phyloP scores from a whole-genome alignment of 352 stramenopile genomes.

The Phytophthora cactorum region DNA sequence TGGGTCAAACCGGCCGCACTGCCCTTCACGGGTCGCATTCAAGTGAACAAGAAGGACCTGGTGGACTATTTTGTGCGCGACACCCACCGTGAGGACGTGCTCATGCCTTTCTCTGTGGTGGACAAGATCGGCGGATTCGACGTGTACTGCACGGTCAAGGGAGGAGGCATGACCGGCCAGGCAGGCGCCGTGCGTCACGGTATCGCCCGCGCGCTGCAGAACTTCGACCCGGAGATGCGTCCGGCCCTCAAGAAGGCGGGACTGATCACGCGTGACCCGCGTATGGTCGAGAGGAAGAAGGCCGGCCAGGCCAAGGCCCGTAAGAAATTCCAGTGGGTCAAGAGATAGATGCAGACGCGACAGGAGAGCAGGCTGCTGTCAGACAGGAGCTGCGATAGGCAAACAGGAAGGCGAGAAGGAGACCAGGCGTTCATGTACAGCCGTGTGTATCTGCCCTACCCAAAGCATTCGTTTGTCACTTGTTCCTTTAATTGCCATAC shows the following conservation, averaged over 20 bases:
- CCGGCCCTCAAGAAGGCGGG: slow-evolving; percentile 93
- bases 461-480: slow-evolving; percentile 24
- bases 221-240: slow-evolving; percentile 94
- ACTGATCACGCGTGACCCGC: slow-evolving; percentile 94
- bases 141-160: slow-evolving; percentile 91
- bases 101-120: slow-evolving; percentile 80
- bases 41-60: slow-evolving; percentile 95
- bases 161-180: slow-evolving; percentile 94
- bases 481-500: slow-evolving; percentile 41
- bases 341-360: slow-evolving; percentile 87
- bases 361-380: slow-evolving; percentile 24
- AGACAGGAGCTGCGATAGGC: slow-evolving; percentile 15
- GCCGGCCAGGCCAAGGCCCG: slow-evolving; percentile 95
- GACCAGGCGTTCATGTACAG: slow-evolving; percentile 11
- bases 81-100: slow-evolving; percentile 89
- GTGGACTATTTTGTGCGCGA: slow-evolving; percentile 94
- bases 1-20: slow-evolving; percentile 89
- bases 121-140: slow-evolving; percentile 89
- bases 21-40: slow-evolving; percentile 88
- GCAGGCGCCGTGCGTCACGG: slow-evolving; percentile 94
- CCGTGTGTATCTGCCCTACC: slow-evolving; percentile 12
- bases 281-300: slow-evolving; percentile 98
- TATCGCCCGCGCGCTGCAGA: slow-evolving; percentile 92
- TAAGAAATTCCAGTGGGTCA: slow-evolving; percentile 98
- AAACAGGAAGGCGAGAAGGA: slow-evolving; percentile 13